Evolutionary conservation across 148 eudicot genomes (phyloP), one percentile per base, ranked within the genome.

Genomic region (Agrostemma githago): DNA sequence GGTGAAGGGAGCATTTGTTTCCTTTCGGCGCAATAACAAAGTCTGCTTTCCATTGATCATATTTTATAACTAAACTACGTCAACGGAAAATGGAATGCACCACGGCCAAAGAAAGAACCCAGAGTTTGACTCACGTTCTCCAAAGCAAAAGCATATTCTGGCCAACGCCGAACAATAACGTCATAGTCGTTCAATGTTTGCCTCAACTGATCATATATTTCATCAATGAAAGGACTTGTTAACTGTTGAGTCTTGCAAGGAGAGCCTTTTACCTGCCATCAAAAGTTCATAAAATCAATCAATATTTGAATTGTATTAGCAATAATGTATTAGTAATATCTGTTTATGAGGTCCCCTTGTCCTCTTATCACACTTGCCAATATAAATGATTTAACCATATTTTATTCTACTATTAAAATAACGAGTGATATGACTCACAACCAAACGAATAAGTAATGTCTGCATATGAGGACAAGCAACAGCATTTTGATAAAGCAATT

Each of bases 121-220:
- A 8, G 8, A 46, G 62, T 4, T n/a, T 44, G 72, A 46, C 83
- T 61, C 66, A 80, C 85, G 66, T 71, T 83, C 76, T 83, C 85
- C 73, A 79, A 74, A 7, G 64, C 73, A 74, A 76, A 54, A 54
- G 83, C 83, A 71, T 74, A 83, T 73, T 77, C 80, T 59, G 85
- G 85, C 80, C 82, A 83, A 61, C 85, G 83, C 61, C 21, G 48
- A 53, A 83, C 79, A 62, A 83, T 77, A 59, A 74, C 62, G 61
- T 83, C 83, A 8, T 83, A 83, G 60, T 79, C 81, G 51, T 37
- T 77, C 54, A 83, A 66, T 17, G 85, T 77, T 66, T 80, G 73
- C 76, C 63, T 71, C 68, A 83, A 71, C 72, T 83, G 82, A 74
- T 70, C 76, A 66, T 74, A 80, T 72, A 83, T 71, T 15, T 79